Percentiles rank a stretch among this genome's conserved stretches.
These are phyloP conservation scores for Chlorella sp. DNA, from an alignment of 139 green algal genomes.

Conservation along the genomic window DNA sequence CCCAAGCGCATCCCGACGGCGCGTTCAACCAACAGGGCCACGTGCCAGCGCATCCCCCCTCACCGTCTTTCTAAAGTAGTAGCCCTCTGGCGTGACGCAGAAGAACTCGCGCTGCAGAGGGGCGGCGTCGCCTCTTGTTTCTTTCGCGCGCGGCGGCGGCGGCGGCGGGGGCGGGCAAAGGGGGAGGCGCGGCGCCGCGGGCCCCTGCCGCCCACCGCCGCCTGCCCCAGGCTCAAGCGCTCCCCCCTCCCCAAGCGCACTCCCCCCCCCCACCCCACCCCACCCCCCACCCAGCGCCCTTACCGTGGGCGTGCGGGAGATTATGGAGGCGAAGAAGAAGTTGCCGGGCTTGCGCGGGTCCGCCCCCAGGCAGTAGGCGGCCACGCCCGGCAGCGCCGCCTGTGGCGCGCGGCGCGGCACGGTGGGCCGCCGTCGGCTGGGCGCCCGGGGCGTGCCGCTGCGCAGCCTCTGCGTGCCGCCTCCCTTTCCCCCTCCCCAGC, in stretches of 20 bases:
- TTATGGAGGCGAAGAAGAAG: conserved; percentile 46
- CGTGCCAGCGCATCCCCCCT: not conserved
- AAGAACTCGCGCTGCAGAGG: conserved; percentile 60
- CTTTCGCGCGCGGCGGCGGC: too few species aligned
- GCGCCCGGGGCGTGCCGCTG: not conserved
- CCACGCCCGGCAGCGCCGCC: conserved; percentile 16
- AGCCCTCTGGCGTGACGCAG: conserved; percentile 42
- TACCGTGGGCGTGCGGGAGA: conserved; percentile 23
- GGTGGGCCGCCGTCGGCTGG: not conserved
- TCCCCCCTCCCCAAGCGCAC: too few species aligned
- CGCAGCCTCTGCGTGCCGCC: too few species aligned
- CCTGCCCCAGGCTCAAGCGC: too few species aligned
- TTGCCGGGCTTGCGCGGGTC: conserved; percentile 15
- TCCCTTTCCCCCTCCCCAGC: too few species aligned
- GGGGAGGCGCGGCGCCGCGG: too few species aligned
- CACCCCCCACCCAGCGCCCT: too few species aligned
- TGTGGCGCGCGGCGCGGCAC: not conserved
- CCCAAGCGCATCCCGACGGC: not conserved
- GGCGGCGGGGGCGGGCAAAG: too few species aligned
- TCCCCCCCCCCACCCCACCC: too few species aligned
- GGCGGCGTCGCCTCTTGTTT: too few species aligned
- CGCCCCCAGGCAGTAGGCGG: conserved; percentile 1
- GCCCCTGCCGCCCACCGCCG: too few species aligned
- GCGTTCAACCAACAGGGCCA: not conserved
- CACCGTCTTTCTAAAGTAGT: conserved; percentile 39